Conservation (phyloP, 768 basidiomycete species). For the Termitomyces sp. region DNA sequence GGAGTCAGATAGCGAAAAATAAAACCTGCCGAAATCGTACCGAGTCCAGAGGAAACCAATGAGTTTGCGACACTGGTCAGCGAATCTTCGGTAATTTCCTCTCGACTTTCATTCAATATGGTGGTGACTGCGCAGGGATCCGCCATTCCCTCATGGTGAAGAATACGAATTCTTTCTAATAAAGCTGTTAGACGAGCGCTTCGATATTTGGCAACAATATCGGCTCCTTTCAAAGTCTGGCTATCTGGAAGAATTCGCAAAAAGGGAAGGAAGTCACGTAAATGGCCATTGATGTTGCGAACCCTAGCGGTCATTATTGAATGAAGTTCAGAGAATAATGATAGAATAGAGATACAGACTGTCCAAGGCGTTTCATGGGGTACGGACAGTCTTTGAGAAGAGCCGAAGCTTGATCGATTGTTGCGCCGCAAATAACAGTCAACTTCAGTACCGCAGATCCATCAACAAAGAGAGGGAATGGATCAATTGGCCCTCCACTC, state of each 20-base stretch:
- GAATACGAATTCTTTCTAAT: conserved; percentile 4
- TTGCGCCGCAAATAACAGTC: conserved; percentile 11
- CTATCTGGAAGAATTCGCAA: conserved; percentile 9
- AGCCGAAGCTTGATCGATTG: conserved; percentile 7
- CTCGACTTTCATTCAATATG: conserved; percentile 8
- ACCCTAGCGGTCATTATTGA: background rate
- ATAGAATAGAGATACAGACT: conserved; percentile 3
- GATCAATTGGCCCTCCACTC: conserved; percentile 6
- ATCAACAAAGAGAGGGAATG: conserved; percentile 11
- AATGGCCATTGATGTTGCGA: conserved; percentile 13
- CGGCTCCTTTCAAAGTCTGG: conserved; percentile 10
- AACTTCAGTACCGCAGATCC: conserved; percentile 10
- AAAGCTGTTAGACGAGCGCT: conserved; percentile 7
- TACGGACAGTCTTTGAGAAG: conserved; percentile 12
- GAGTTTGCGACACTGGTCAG: conserved; percentile 15
- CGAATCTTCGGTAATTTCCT: conserved; percentile 13
- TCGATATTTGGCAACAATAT: conserved; percentile 11
- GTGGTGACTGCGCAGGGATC: conserved; percentile 9
- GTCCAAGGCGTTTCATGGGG: conserved; percentile 17
- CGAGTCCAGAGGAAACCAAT: conserved; percentile 16
- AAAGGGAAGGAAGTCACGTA: conserved; percentile 15
- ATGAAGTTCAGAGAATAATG: background rate
- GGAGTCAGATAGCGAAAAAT: background rate
- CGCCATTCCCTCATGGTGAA: conserved; percentile 5
- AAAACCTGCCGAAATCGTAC: background rate